Evolutionary conservation across 305 asterid genomes (phyloP).

Genomic region (Fraxinus platypoda): DNA sequence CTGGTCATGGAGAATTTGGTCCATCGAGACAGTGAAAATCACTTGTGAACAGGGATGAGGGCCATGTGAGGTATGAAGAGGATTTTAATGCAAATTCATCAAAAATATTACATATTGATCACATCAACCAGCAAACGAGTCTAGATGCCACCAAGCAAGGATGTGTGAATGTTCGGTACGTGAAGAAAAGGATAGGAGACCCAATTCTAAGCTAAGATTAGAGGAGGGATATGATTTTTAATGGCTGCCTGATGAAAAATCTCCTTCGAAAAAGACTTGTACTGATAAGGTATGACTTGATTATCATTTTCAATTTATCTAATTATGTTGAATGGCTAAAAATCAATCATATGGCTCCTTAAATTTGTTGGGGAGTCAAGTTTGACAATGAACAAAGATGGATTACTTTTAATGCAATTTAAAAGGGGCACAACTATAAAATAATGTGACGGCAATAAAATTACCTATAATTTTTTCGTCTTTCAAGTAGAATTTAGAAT

Average conservation of each 20-base stretch:
- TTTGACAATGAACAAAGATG: neutral
- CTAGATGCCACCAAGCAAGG: neutral
- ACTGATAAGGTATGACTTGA: neutral
- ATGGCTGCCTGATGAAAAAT: neutral
- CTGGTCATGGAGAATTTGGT: neutral
- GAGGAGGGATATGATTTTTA: too few species aligned
- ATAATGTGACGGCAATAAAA: too few species aligned
- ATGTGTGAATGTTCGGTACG: neutral
- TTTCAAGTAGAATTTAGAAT: neutral
- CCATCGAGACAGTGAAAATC: neutral
- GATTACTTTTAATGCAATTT: too few species aligned
- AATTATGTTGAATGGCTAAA: neutral
- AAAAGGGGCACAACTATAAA: too few species aligned
- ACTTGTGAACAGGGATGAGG: neutral
- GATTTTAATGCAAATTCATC: neutral
- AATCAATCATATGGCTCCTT: neutral
- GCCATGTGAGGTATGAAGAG: neutral
- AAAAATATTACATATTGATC: neutral
- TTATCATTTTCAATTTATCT: neutral
- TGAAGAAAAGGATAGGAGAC: neutral
- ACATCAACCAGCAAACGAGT: neutral
- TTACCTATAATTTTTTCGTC: too few species aligned
- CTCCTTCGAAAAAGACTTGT: neutral
- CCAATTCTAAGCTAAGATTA: neutral
- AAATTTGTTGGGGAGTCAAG: neutral